Base-by-base conservation (phyloP, 2,329 filamentous ascomycete genomes). In the Ophiostoma montium region DNA sequence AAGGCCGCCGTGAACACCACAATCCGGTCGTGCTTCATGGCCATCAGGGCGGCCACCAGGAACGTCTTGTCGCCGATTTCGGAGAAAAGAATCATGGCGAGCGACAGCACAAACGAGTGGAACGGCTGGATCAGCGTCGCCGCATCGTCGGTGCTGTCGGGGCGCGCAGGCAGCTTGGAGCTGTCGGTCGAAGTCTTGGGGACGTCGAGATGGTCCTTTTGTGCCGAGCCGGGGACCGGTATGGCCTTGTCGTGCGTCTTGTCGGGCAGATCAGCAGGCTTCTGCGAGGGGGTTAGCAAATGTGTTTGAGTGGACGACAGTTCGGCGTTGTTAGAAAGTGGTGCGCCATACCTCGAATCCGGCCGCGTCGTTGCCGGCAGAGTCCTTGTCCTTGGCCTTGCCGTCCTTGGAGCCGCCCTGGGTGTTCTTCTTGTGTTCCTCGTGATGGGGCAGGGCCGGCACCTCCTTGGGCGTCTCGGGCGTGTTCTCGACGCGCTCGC, bases 1-100 rank as follows among this genome's bases (percentile, higher is more conserved):
- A 95, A 90, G n/a, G 92, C 92, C 8, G 92, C 88, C 2, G 86
- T 85, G 67, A 98, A 98, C 53, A 98, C 92, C 12, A 96, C 76
- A 55, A 95, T 70, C 47, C 92, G 83, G 54, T 92, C 84, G 60
- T 98, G 90, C 63, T 95, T 92, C 92, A 98, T 98, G 12, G 92
- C 92, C 92, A 98, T 98, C 16, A 98, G 77, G 8, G 89, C 90
- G 7, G 92, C 92, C 19, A 98, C 87, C 39, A 98, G 75, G 70
- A 98, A 98, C 0, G 92, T 98, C 70, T 98, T 98, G 76, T 98
- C 92, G 55, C 92, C 92, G 59, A 98, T 80, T 64, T 98, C 92
- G 43, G 90, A 95, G 58, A 96, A 84, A 54, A 96, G 71, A 59
- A 98, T 98, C 92, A 96, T 98, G 51, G 89, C 90, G 52, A 95